Base-by-base conservation (phyloP, 768 basidiomycete genomes). In the Phanerodontia chrysosporium region DNA sequence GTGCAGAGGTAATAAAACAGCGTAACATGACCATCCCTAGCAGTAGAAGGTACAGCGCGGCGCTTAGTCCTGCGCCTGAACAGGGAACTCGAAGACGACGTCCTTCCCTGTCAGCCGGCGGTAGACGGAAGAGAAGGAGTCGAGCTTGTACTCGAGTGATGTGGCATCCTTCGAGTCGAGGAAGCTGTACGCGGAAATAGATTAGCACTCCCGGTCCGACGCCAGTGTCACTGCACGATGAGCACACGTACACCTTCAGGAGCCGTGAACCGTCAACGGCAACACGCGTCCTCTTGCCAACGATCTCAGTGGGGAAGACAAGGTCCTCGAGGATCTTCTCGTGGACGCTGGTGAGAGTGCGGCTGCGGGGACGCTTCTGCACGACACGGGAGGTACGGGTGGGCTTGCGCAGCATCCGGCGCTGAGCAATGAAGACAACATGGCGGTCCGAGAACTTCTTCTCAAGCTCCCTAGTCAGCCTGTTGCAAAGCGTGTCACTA, bases 401-500 rank as follows among this genome's bases (percentile, higher is more conserved):
- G 58, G 95, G 95, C 77, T 95, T 98, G 81, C 89, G 91, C 74
- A 98, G 82, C 87, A 98, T 95, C 72, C 96, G 88, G 75, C 97
- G 94, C 80, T 99, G 97, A 57, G 92, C 97, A 74, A 98, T 86
- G 75, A 99, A 98, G 59, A 99, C 92, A 74, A 99, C 94, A 78
- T 98, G 95, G 73, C 95, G 87, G 80, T 98, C 97, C 48, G 97
- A 93, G 81, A 99, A 98, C 79, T 99, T 99, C 86, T 99, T 99
- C 86, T 99, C 97, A 70, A 99, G 85, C 74, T 98, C 96, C 56
- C 96, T 89, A 62, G 96, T 98, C 72, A 98, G 89, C 75, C 96
- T 98, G 71, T 24, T 21, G 35, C 51, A 9, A 48, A 59, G 63
- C 58, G 48, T 59, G 24, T 57, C 30, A 32, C 57, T 24, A 25